These are phyloP conservation scores for Scleromitrula shiraiana DNA, from an alignment of 2,329 filamentous ascomycete species.

Conservation along the genomic window DNA sequence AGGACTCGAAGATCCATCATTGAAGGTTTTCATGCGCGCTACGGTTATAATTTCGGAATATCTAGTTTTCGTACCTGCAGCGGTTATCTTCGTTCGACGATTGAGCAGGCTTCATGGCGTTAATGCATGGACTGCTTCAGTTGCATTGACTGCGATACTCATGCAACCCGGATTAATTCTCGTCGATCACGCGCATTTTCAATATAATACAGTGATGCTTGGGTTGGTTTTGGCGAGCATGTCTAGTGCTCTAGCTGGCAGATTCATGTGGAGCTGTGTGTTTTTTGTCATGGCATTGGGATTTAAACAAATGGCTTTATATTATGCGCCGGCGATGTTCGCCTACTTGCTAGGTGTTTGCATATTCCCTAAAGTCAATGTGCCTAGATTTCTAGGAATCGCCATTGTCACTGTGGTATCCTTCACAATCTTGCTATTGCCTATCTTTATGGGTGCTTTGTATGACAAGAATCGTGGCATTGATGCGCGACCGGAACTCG, in stretches of 20 bases:
- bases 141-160: conserved; percentile 81
- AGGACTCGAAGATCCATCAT: conserved; percentile 64
- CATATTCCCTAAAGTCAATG: conserved; percentile 62
- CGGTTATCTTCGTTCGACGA: conserved; percentile 76
- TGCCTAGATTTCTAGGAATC: conserved; percentile 64
- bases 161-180: conserved; percentile 88
- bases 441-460: conserved; percentile 63
- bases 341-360: conserved; percentile 84
- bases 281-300: conserved; percentile 93
- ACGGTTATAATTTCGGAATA: conserved; percentile 90
- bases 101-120: conserved; percentile 70
- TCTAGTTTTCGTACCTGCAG: conserved; percentile 76
- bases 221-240: conserved; percentile 80
- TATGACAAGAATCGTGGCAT: conserved; percentile 62
- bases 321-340: conserved; percentile 91
- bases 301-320: conserved; percentile 99
- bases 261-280: conserved; percentile 79
- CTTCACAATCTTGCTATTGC: conserved; percentile 68
- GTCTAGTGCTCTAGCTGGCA: conserved; percentile 79
- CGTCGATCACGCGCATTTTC: conserved; percentile 92
- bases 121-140: conserved; percentile 71
- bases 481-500: conserved; percentile 46
- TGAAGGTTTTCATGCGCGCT: conserved; percentile 95
- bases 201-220: conserved; percentile 98
- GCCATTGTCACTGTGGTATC: conserved; percentile 63